Evolutionary conservation across 2,329 filamentous ascomycete species (phyloP).

Genomic region (Davidsoniella neocaledoniae): DNA sequence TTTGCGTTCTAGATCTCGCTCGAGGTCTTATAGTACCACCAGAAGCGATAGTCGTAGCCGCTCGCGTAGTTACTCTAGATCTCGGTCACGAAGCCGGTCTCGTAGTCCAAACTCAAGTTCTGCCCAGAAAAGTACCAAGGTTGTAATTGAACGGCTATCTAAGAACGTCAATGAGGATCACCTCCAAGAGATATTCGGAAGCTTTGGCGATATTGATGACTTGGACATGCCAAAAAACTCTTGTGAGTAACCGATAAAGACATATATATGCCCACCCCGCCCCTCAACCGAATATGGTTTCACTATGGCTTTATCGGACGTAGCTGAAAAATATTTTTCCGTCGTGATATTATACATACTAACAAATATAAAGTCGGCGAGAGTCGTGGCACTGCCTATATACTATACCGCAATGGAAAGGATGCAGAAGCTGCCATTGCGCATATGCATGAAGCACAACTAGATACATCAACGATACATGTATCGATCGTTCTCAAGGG

Average conservation of each 20-base stretch:
- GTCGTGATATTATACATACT: not conserved
- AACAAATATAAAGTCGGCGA: slow-evolving; percentile 45
- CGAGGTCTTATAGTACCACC: slow-evolving; percentile 17
- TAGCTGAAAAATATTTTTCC: not conserved
- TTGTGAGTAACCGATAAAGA: slow-evolving; percentile 36
- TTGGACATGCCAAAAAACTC: slow-evolving; percentile 82
- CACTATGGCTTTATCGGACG: not conserved
- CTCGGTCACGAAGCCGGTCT: slow-evolving; percentile 17
- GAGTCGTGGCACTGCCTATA: slow-evolving; percentile 87
- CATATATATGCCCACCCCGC: not conserved
- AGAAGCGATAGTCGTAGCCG: slow-evolving; percentile 11
- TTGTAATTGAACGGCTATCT: slow-evolving; percentile 88
- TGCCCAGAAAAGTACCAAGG: slow-evolving; percentile 31
- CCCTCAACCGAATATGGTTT: not conserved
- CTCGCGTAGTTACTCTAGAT: slow-evolving; percentile 9
- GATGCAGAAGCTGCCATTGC: slow-evolving; percentile 80
- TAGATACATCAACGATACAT: slow-evolving; percentile 67
- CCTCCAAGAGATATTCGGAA: slow-evolving; percentile 78
- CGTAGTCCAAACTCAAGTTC: slow-evolving; percentile 18
- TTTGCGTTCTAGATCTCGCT: slow-evolving; percentile 16
- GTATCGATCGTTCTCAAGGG: slow-evolving; percentile 56
- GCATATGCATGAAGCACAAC: slow-evolving; percentile 94
- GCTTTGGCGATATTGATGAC: slow-evolving; percentile 71
- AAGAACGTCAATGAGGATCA: slow-evolving; percentile 88
- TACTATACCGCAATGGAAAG: slow-evolving; percentile 59